Percentiles rank a stretch among this genome's conserved stretches.
Conservation (phyloP, 2,329 filamentous ascomycete species). For the Lasiodiplodia gonubiensis region DNA sequence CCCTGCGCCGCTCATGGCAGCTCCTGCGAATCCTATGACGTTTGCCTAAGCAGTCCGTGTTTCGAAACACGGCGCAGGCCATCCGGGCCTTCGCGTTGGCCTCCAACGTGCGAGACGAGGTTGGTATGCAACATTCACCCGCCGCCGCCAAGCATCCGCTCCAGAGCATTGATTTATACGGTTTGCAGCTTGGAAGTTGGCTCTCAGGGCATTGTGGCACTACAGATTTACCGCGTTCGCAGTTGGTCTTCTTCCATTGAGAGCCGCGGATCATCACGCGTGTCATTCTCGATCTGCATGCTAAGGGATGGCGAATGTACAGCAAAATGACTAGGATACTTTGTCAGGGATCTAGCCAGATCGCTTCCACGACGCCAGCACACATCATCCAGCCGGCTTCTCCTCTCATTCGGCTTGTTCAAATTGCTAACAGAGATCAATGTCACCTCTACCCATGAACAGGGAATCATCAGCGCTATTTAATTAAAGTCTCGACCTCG, state of each 20-base stretch:
- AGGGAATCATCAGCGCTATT: neutral
- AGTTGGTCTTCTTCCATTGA: neutral
- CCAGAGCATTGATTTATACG: neutral
- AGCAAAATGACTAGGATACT: neutral
- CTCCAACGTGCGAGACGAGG: neutral
- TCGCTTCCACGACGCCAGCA: neutral
- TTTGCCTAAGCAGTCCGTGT: neutral
- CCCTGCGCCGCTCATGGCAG: conserved; percentile 16
- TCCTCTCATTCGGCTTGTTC: neutral
- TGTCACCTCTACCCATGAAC: neutral
- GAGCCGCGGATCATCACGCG: neutral
- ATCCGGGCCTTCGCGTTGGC: neutral
- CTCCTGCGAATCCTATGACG: conserved; percentile 23
- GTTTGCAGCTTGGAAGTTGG: neutral
- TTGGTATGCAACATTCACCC: neutral
- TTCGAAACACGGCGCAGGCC: conserved; percentile 1
- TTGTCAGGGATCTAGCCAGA: neutral
- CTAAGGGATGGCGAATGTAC: neutral
- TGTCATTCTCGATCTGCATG: neutral
- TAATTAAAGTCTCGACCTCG: conserved; percentile 42
- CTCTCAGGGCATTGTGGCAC: neutral
- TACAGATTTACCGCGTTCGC: neutral
- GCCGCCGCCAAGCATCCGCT: neutral
- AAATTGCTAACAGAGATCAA: neutral
- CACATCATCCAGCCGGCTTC: neutral